Conservation (phyloP, 352 stramenopile species). For the Thalassiosira livingstoniorum region DNA sequence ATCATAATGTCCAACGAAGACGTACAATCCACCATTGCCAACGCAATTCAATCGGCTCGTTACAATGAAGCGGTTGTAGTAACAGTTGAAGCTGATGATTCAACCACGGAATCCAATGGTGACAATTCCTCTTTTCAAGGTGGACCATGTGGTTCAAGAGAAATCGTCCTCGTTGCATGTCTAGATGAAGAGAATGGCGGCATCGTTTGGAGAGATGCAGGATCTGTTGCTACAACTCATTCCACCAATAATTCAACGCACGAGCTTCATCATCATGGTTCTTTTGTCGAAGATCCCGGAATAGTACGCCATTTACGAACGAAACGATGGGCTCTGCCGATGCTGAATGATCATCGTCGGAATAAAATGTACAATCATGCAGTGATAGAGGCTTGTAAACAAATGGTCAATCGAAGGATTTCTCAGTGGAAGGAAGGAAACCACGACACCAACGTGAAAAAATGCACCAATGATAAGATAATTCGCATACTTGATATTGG, state of each 20-base stretch:
- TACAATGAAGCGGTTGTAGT: constrained; percentile 78
- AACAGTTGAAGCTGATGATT: constrained; percentile 37
- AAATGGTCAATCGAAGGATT: constrained; percentile 8
- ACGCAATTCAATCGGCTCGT: constrained; percentile 52
- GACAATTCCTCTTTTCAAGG: not conserved
- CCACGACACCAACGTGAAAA: not conserved
- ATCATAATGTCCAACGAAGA: constrained; percentile 4
- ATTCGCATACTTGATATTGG: constrained; percentile 80
- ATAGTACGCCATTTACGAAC: constrained; percentile 73
- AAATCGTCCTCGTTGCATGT: constrained; percentile 72
- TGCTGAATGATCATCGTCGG: constrained; percentile 79
- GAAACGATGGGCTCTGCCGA: constrained; percentile 83
- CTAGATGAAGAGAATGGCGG: constrained; percentile 77
- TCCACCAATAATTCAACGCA: not conserved
- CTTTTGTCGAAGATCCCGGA: constrained; percentile 21
- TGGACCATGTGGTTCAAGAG: constrained; percentile 9
- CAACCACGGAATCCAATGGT: not conserved
- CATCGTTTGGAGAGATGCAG: constrained; percentile 70
- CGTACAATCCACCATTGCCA: constrained; percentile 15
- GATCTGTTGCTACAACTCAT: not conserved
- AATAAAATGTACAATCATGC: constrained; percentile 76
- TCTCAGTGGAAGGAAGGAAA: constrained; percentile 1
- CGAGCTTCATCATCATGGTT: not conserved
- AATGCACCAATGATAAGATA: constrained; percentile 9
- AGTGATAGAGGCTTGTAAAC: constrained; percentile 58